Percentiles rank a stretch among this genome's conserved stretches.
These are phyloP conservation scores for Xylariaceae sp. DNA, from an alignment of 2,329 filamentous ascomycete species.

Conservation along the genomic window DNA sequence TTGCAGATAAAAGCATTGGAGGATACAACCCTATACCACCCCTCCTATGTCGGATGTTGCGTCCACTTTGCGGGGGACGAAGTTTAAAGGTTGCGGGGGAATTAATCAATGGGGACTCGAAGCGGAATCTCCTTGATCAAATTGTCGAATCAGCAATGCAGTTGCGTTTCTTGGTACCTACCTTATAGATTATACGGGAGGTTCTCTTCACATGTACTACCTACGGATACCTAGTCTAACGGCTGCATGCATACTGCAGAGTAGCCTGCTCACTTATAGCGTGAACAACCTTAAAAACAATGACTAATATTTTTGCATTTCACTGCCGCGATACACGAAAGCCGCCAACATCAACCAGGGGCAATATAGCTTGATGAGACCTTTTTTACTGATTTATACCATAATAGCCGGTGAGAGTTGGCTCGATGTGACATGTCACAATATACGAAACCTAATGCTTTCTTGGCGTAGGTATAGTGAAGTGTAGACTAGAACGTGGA, in stretches of 20 bases:
- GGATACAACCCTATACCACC: not conserved
- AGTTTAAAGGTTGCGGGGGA: too few relatives aligned
- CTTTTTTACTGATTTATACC: slow-evolving; percentile 9
- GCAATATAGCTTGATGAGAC: not conserved
- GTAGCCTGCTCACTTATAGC: not conserved
- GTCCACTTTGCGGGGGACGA: too few relatives aligned
- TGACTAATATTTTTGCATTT: not conserved
- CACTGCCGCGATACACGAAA: slow-evolving; percentile 19
- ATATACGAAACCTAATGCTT: not conserved
- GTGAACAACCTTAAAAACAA: slow-evolving; percentile 6
- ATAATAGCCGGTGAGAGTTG: slow-evolving; percentile 9
- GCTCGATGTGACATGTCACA: slow-evolving; percentile 7
- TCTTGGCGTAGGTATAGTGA: too few relatives aligned
- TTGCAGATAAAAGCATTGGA: not conserved
- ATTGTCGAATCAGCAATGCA: slow-evolving; percentile 3
- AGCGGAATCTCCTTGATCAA: not conserved
- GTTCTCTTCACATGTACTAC: not conserved
- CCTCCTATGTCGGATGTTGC: too few relatives aligned
- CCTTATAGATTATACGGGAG: not conserved
- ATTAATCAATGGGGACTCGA: too few relatives aligned
- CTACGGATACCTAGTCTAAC: too few relatives aligned
- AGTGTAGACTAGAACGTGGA: not conserved
- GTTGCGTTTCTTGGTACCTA: not conserved
- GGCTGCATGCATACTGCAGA: slow-evolving; percentile 17
- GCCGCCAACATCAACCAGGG: not conserved